A percentile compares a stretch with the other conserved stretches of the same genome.
These are phyloP conservation scores for Fraxinus excelsior DNA, from an alignment of 257 asterid genomes.

Conservation along the genomic window DNA sequence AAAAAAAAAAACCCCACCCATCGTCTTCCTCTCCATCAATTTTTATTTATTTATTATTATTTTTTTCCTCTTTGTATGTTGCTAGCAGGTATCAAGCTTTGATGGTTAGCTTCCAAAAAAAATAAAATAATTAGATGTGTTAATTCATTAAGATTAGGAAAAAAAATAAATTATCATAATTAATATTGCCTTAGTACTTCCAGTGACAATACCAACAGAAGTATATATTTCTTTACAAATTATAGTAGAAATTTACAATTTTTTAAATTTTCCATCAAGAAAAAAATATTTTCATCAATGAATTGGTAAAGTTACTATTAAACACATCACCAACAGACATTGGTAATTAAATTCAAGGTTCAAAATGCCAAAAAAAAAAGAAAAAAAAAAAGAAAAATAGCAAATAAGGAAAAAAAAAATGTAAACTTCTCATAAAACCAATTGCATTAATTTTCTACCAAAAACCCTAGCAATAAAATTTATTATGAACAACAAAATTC, in stretches of 20 bases:
- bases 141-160: not conserved
- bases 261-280: not conserved
- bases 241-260: not conserved
- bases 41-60: too few relatives aligned
- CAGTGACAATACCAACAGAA: not conserved
- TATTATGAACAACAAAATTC: not conserved
- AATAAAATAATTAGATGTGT: not conserved
- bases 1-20: too few relatives aligned
- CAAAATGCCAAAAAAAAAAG: not conserved
- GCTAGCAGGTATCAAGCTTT: not conserved
- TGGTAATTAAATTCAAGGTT: not conserved
- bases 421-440: not conserved
- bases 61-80: not conserved
- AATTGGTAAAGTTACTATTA: not conserved
- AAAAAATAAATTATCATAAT: not conserved
- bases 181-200: not conserved
- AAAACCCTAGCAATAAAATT: not conserved
- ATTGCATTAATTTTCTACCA: not conserved
- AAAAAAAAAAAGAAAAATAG: not conserved
- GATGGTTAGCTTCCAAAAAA: not conserved
- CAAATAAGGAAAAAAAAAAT: too few relatives aligned
- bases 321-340: not conserved
- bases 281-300: not conserved
- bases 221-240: not conserved
- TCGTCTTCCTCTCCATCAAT: not conserved